Evolutionary conservation across 345 rosid species (phyloP).

Genomic region (Citrus unshiu): DNA sequence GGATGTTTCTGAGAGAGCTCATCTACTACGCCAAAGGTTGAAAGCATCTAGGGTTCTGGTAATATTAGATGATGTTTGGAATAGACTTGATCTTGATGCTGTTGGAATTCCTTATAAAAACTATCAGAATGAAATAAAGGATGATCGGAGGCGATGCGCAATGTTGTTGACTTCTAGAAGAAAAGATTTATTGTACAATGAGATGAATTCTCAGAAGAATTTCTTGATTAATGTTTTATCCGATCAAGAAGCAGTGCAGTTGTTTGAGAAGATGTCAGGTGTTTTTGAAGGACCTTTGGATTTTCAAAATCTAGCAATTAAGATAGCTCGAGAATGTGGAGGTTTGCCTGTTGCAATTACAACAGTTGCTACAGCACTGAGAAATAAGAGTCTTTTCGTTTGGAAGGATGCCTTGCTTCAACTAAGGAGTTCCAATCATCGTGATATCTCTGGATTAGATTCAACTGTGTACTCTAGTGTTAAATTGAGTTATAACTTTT

Average conservation of each 20-base stretch:
- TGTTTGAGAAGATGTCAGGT: neutral
- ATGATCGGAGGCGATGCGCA: constrained; percentile 11
- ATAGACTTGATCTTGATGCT: neutral
- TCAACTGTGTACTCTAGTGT: neutral
- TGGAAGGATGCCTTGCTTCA: too few species aligned
- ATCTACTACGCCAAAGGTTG: neutral
- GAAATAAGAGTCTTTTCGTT: neutral
- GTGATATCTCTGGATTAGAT: neutral
- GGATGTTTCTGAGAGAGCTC: neutral
- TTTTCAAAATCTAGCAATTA: neutral
- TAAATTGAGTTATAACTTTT: too few species aligned
- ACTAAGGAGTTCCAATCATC: too few species aligned
- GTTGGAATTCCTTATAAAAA: constrained; percentile 2
- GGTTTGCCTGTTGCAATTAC: constrained; percentile 16
- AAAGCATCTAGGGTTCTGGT: neutral
- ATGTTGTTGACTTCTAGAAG: constrained; percentile 20
- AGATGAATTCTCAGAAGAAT: constrained; percentile 11
- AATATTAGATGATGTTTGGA: constrained; percentile 2
- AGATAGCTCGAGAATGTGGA: constrained; percentile 1
- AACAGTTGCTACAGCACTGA: neutral
- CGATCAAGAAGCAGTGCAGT: constrained; percentile 5
- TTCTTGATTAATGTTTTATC: neutral
- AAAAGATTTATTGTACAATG: neutral
- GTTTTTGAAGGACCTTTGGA: neutral
- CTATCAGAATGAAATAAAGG: neutral